A percentile compares a stretch with the other conserved stretches of the same genome.
Conservation (phyloP, 225 moss, liverwort and hornwort genomes). For the Asterella californica region DNA sequence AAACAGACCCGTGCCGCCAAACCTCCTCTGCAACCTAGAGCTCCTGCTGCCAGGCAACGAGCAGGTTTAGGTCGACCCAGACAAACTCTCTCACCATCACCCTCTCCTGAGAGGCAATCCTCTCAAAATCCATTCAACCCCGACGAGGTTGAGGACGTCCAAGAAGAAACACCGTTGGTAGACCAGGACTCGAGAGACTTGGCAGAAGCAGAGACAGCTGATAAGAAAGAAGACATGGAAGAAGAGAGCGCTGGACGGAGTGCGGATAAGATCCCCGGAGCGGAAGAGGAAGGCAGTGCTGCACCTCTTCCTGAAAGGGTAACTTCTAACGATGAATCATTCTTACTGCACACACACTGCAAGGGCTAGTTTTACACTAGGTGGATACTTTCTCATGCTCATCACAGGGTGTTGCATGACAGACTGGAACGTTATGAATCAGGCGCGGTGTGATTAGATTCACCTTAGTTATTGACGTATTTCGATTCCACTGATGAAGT, state of each 20-base stretch:
- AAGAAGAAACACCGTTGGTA: constrained; percentile 41
- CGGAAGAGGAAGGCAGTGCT: constrained; percentile 87
- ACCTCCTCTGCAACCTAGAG: constrained; percentile 47
- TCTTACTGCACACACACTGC: background rate
- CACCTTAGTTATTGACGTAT: background rate
- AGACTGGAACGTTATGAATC: background rate
- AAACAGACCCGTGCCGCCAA: constrained; percentile 53
- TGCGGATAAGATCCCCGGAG: constrained; percentile 94
- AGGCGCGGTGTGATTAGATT: background rate
- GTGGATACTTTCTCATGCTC: background rate
- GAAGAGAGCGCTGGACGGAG: constrained; percentile 96
- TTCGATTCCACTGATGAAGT: background rate
- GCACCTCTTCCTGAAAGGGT: constrained; percentile 99
- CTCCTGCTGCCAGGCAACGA: constrained; percentile 29
- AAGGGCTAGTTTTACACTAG: background rate
- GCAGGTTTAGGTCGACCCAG: constrained; percentile 53
- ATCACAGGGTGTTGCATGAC: background rate
- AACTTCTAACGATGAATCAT: constrained; percentile 1
- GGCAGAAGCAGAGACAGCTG: constrained; percentile 56
- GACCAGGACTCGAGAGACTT: constrained; percentile 78
- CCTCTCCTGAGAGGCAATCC: constrained; percentile 48
- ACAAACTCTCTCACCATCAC: constrained; percentile 59
- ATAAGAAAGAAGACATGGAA: constrained; percentile 82
- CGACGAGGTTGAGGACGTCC: constrained; percentile 54
- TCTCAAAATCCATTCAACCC: constrained; percentile 69